These are phyloP conservation scores for Colletotrichum caudatum DNA, from an alignment of 2,329 filamentous ascomycete genomes.

Conservation along the genomic window DNA sequence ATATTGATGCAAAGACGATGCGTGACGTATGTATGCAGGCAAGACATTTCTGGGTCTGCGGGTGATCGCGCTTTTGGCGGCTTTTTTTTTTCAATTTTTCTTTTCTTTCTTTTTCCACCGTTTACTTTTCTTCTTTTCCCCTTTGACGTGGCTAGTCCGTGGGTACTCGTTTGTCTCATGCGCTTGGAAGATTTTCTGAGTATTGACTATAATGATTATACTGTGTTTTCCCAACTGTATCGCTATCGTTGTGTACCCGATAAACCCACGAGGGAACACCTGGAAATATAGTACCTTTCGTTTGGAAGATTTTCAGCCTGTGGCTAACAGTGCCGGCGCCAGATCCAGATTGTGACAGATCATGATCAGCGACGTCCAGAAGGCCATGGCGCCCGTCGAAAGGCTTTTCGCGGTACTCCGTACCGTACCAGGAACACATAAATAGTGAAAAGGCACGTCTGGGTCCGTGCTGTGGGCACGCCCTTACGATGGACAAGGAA, in stretches of 20 bases:
- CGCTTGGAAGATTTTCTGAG: constrained; percentile 11
- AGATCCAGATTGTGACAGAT: constrained; percentile 43
- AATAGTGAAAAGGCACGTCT: constrained; percentile 24
- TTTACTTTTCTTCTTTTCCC: neutral
- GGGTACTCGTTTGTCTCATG: constrained; percentile 24
- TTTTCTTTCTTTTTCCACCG: neutral
- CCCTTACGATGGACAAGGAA: constrained; percentile 23
- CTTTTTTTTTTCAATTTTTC: neutral
- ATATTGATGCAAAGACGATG: constrained; percentile 12
- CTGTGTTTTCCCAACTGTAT: too few relatives aligned
- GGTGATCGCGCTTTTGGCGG: neutral
- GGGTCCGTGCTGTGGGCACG: constrained; percentile 26
- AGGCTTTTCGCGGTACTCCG: constrained; percentile 22
- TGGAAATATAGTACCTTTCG: too few relatives aligned
- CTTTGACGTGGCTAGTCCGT: constrained; percentile 12
- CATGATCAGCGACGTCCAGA: constrained; percentile 39
- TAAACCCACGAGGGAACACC: too few relatives aligned
- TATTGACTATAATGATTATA: too few relatives aligned
- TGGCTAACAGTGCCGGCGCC: neutral
- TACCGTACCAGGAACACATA: neutral
- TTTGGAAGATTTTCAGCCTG: constrained; percentile 22
- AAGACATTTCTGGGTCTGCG: neutral
- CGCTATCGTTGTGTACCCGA: too few relatives aligned
- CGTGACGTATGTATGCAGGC: constrained; percentile 15
- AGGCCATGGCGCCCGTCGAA: constrained; percentile 18